Percentiles rank a stretch among this genome's conserved stretches.
Evolutionary conservation across 1,139 yeast species (phyloP).

Genomic region (Hemisphaericaspora xylofermentans): DNA sequence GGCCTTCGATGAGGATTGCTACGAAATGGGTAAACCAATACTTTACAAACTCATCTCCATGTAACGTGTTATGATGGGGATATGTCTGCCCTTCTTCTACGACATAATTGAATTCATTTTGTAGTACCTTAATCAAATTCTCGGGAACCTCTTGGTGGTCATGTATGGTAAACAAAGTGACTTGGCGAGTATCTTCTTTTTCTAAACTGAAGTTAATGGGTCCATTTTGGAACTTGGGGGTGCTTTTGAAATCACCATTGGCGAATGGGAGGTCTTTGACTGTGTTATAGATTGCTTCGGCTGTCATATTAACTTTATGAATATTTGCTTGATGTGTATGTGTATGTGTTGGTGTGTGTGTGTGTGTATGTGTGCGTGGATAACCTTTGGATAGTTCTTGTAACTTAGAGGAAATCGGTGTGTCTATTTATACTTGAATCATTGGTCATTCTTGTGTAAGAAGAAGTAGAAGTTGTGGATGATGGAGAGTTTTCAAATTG

Average conservation of each 20-base stretch:
- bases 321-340: not conserved
- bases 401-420: not conserved
- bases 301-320: conserved; percentile 4
- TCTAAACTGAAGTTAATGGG: conserved; percentile 29
- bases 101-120: conserved; percentile 43
- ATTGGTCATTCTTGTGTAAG: not conserved
- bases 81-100: conserved; percentile 54
- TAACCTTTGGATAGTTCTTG: not conserved
- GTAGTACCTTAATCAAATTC: conserved; percentile 30
- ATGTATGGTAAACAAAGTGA: conserved; percentile 37
- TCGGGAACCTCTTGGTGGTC: conserved; percentile 39
- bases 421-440: not conserved
- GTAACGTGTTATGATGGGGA: conserved; percentile 33
- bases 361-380: no score
- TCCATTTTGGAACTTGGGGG: conserved; percentile 25
- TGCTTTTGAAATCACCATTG: conserved; percentile 22
- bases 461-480: no score
- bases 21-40: conserved; percentile 49
- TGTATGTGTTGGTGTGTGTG: no score
- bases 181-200: conserved; percentile 29
- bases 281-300: conserved; percentile 8
- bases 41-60: conserved; percentile 33
- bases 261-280: conserved; percentile 37
- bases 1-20: conserved; percentile 46
- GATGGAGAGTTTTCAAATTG: no score